phyloP scores from a whole-genome alignment of 2,329 filamentous ascomycete genomes.

The Ophiostoma fasciatum region DNA sequence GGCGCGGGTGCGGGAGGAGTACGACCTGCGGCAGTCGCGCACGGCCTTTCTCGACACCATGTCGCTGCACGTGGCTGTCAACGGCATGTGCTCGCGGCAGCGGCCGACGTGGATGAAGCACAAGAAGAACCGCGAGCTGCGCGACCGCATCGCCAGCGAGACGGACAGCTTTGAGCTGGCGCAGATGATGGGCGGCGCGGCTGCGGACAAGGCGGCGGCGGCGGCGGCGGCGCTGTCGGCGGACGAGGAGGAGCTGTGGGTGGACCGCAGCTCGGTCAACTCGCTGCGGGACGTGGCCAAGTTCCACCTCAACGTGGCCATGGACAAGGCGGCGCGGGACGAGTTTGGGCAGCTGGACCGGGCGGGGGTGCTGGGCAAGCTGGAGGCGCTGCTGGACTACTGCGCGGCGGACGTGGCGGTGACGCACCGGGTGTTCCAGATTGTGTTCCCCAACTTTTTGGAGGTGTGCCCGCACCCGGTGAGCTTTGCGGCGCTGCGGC shows the following conservation, averaged over 20 bases:
- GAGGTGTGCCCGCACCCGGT: constrained; percentile 90
- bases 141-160: constrained; percentile 62
- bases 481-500: constrained; percentile 84
- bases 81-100: constrained; percentile 96
- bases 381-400: constrained; percentile 80
- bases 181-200: constrained; percentile 51
- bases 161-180: constrained; percentile 58
- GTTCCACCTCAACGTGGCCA: constrained; percentile 81
- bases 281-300: constrained; percentile 90
- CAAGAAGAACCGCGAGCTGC: constrained; percentile 72
- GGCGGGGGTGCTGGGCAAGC: constrained; percentile 49
- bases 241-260: constrained; percentile 92
- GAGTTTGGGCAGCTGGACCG: constrained; percentile 75
- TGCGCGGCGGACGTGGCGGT: constrained; percentile 89
- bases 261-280: constrained; percentile 87
- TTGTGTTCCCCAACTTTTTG: constrained; percentile 81
- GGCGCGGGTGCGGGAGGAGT: constrained; percentile 78
- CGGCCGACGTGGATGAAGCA: constrained; percentile 96
- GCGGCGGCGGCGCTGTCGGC: constrained; percentile 54
- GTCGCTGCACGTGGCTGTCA: constrained; percentile 94
- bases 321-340: constrained; percentile 79
- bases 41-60: constrained; percentile 93
- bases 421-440: constrained; percentile 87
- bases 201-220: no score
- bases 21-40: constrained; percentile 63